Conservation (phyloP, 305 asterid species). For the Solanum hybrid region DNA sequence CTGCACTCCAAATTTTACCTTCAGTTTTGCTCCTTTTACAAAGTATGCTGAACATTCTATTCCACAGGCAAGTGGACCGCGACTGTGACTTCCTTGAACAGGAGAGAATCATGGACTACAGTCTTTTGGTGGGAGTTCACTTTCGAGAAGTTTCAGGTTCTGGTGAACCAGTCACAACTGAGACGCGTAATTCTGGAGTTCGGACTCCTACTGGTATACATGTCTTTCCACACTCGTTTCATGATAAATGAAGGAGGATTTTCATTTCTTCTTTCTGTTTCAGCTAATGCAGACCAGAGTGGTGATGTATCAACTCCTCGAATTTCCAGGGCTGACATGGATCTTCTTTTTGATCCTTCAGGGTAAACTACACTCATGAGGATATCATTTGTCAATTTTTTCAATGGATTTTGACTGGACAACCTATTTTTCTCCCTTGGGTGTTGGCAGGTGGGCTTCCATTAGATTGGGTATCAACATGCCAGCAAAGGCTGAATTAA, state of each 20-base stretch:
- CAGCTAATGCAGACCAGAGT: slow-evolving; percentile 23
- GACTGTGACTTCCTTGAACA: slow-evolving; percentile 95
- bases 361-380: slow-evolving; percentile 21
- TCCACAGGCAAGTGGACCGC: slow-evolving; percentile 73
- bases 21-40: background rate
- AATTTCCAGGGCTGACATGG: slow-evolving; percentile 22
- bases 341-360: slow-evolving; percentile 21
- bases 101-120: slow-evolving; percentile 94
- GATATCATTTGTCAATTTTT: background rate
- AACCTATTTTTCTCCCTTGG: background rate
- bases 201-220: slow-evolving; percentile 28
- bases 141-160: slow-evolving; percentile 50
- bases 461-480: slow-evolving; percentile 55
- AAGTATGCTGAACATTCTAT: background rate
- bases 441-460: slow-evolving; percentile 30
- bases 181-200: slow-evolving; percentile 15
- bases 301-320: slow-evolving; percentile 25
- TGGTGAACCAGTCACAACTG: slow-evolving; percentile 42
- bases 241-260: background rate
- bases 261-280: background rate
- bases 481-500: slow-evolving; percentile 71
- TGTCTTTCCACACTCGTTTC: background rate
- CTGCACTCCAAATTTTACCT: background rate
- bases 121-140: slow-evolving; percentile 83
- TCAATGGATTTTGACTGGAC: background rate